Evolutionary conservation across 345 rosid species (phyloP), one percentile per base, ranked within the genome.

Genomic region (Mallotus nudiflorus): DNA sequence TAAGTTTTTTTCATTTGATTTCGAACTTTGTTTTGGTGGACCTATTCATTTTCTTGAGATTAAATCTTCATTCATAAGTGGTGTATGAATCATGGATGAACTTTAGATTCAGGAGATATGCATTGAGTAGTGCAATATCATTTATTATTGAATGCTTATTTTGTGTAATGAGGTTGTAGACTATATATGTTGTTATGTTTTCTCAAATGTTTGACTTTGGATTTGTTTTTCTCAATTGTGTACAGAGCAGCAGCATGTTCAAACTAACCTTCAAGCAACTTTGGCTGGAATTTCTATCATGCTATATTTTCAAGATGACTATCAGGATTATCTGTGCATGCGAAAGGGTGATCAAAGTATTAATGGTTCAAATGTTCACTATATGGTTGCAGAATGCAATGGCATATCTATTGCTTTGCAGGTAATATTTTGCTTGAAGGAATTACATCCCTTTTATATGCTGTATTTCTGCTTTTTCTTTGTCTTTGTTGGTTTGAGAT

Each of bases 211-310:
- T 66, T 51, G 45, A 25, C 10, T 62, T 42, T 33, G 44, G 16
- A 20, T 42, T n/a, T 22, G 57, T 3, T 65, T 33, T 11, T 33
- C 42, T 28, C 53, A 45, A 67, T 64, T 35, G 35, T 71, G 31
- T 78, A 54, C 97, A 95, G 99, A 89, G 71, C 92, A 91, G 69
- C 85, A 86, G 82, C 93, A 90, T 69, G 83, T 86, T 64, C 88
- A 90, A 81, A 89, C 97, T 66, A 90, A 85, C 78, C 73, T 91
- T 46, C 81, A 75, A 73, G 90, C 79, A 28, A 70, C 78, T 66
- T 74, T 89, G 69, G 81, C 96, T 70, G 96, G 96, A 74, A 78
- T 90, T 74, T 87, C 91, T 50, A 65, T 90, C 51, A 65, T 85
- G 39, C 72, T 92, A 52, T 87, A 82, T 70, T 87, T 89, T 74